phyloP scores from a whole-genome alignment of 306 rosid genomes.

The Mimosa bimucronata region DNA sequence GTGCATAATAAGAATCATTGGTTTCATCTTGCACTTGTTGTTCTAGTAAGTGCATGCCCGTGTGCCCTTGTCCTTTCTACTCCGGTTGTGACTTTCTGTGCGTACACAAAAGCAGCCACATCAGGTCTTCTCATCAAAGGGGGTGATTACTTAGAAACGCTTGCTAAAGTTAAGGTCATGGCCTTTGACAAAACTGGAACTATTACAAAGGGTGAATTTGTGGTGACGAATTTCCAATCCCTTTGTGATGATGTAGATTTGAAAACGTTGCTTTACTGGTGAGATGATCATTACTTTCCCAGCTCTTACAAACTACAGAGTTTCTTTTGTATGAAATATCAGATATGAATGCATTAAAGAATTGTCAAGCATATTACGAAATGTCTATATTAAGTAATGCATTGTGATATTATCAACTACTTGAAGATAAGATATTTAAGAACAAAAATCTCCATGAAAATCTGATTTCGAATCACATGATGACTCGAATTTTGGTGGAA shows the following conservation, averaged over 20 bases:
- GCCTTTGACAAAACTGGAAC: constrained; percentile 98
- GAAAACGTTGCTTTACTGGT: constrained; percentile 81
- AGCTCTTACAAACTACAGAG: neutral
- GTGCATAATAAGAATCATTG: constrained; percentile 57
- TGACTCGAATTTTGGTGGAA: neutral
- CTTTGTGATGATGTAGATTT: constrained; percentile 62
- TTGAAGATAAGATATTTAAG: neutral
- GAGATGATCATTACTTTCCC: constrained; percentile 25
- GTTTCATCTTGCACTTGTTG: constrained; percentile 86
- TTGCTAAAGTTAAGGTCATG: constrained; percentile 69
- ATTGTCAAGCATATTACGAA: neutral
- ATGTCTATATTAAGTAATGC: neutral
- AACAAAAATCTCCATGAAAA: neutral
- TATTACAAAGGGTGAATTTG: constrained; percentile 86
- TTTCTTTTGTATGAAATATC: neutral
- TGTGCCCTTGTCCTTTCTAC: constrained; percentile 93
- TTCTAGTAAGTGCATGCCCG: constrained; percentile 94
- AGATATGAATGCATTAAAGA: neutral
- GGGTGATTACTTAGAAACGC: constrained; percentile 79
- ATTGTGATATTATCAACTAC: neutral
- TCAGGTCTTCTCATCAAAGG: constrained; percentile 94
- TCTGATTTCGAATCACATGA: neutral
- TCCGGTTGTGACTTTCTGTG: constrained; percentile 93
- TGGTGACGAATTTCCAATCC: constrained; percentile 66
- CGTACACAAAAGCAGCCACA: constrained; percentile 85